Base-by-base conservation (phyloP, 1,284 basidiomycete genomes). In the Malassezia sp. region DNA sequence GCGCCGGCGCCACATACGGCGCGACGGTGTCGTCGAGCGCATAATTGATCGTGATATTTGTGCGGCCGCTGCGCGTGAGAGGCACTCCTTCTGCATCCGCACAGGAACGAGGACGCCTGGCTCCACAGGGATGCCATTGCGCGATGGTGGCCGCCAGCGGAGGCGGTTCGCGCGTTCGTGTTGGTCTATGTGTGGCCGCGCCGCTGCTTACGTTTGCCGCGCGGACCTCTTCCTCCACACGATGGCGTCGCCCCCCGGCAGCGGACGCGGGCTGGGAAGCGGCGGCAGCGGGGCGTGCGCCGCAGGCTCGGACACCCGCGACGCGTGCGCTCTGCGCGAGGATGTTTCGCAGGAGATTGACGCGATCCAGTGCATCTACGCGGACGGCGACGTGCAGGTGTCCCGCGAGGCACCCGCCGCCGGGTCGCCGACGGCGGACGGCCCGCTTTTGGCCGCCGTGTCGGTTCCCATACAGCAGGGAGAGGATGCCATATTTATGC, bases 321-420 rank as follows among this genome's bases (percentile, higher is more conserved):
- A 33, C 14, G 28, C 26, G 7, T 42, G 22, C 12, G 31, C 36
- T n/a, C 27, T 12, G 24, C 41, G 22, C 35, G 48, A 26, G 20
- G 24, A 20, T 14, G 37, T 39, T 27, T 30, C 39, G 30, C 43
- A 34, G 15, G 37, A 43, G 23, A 40, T 52, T 8, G 24, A 34
- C 8, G 64, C 66, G 11, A 38, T 69, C 5, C 57, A 61, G 37
- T 61, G 60, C 42, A 69, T 69, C 47, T 69, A 65, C 37, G 57
- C 56, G 2, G 56, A 59, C 8, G 59, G 62, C 12, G 45, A 56
- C 11, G 30, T 62, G 15, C 15, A 43, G 57, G 42, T 49, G 35
- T 10, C 41, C 49, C 12, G 6, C 26, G 2, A 30, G 41, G 6
- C 30, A 18, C n/a, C n/a, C n/a, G n/a, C n/a, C n/a, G n/a, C n/a